These are phyloP conservation scores for Alternaria burnsii DNA, from an alignment of 2,329 filamentous ascomycete species.

Conservation along the genomic window DNA sequence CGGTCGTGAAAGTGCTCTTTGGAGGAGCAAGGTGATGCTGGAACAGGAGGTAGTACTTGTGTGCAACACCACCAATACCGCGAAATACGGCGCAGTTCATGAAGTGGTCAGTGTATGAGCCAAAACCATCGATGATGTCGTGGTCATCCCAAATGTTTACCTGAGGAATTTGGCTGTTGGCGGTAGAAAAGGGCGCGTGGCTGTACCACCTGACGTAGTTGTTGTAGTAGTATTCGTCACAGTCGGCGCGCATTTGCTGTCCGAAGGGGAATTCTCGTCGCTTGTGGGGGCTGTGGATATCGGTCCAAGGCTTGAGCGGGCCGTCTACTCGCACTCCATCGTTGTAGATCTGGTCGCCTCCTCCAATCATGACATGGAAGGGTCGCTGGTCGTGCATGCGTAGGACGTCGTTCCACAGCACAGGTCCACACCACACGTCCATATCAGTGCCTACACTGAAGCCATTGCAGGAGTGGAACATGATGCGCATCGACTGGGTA, in stretches of 20 bases:
- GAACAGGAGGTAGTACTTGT: slow-evolving; percentile 71
- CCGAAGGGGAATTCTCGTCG: slow-evolving; percentile 68
- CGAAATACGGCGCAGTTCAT: slow-evolving; percentile 72
- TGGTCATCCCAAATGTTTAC: slow-evolving; percentile 73
- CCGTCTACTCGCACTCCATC: slow-evolving; percentile 84
- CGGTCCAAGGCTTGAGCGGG: slow-evolving; percentile 74
- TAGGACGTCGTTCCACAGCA: slow-evolving; percentile 71
- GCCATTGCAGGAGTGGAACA: slow-evolving; percentile 75
- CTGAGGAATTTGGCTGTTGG: slow-evolving; percentile 69
- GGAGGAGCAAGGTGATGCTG: slow-evolving; percentile 85
- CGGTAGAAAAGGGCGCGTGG: slow-evolving; percentile 67
- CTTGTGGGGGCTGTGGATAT: slow-evolving; percentile 68
- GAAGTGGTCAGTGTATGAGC: slow-evolving; percentile 72
- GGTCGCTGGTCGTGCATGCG: slow-evolving; percentile 67
- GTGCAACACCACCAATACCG: slow-evolving; percentile 67
- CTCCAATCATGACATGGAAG: slow-evolving; percentile 80
- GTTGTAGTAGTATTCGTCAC: slow-evolving; percentile 69
- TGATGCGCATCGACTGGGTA: slow-evolving; percentile 72
- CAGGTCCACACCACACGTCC: slow-evolving; percentile 68
- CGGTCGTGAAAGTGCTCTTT: slow-evolving; percentile 83
- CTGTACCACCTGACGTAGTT: slow-evolving; percentile 74
- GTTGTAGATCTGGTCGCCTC: slow-evolving; percentile 86
- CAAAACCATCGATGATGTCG: slow-evolving; percentile 73
- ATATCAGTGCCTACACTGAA: slow-evolving; percentile 73
- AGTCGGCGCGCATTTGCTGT: slow-evolving; percentile 68